Evolutionary conservation across 2,329 filamentous ascomycete genomes (phyloP), one percentile per base, ranked within the genome.

Genomic region (Monilinia aucupariae): DNA sequence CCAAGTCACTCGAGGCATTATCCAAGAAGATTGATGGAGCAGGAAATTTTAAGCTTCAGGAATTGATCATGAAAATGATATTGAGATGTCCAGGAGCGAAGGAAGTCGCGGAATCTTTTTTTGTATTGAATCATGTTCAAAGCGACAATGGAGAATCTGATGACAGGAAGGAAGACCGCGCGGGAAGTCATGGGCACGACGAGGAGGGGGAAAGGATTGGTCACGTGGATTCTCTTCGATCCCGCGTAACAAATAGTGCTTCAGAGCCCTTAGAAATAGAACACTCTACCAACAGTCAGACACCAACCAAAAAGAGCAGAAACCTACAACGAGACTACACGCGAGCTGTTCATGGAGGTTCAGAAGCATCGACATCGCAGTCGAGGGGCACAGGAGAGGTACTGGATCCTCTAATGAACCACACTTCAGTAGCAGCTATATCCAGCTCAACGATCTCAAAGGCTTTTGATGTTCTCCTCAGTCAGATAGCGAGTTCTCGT

Each of bases 1-100:
- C 48, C 2, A 20, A 25, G 8, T 17, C 53, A 22, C 13, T 49
- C 8, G 20, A 59, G 27, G 37, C 53, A 32, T 27, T 62, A 15
- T 39, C 41, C 9, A 34, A 22, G 32, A 39, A 48, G 34, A 62
- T 62, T 25, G 60, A 41, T 39, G 20, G 10, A 7, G 52, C 60
- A 15, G 37, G 47, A 25, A 50, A 62, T 15, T 22, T 39, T 30
- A 25, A 50, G 9, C 43, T 62, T 27, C 30, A 41, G 6, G 41
- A 25, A n/a, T 50, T 58, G 20, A 41, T 62, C 15, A 58, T 22
- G 52, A 49, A 6, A 30, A 49, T 62, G 43, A 58, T 56, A 15
- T 20, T 58, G 25, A 30, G 12, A 34, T 58, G 51, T 22, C 17
- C 52, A 34, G 60, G 60, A 17, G 60, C 45, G 6, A 59, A 32